Percentiles rank a stretch among this genome's conserved stretches.
Conservation (phyloP, 106 monocot genomes). For the Triglochin maritima region DNA sequence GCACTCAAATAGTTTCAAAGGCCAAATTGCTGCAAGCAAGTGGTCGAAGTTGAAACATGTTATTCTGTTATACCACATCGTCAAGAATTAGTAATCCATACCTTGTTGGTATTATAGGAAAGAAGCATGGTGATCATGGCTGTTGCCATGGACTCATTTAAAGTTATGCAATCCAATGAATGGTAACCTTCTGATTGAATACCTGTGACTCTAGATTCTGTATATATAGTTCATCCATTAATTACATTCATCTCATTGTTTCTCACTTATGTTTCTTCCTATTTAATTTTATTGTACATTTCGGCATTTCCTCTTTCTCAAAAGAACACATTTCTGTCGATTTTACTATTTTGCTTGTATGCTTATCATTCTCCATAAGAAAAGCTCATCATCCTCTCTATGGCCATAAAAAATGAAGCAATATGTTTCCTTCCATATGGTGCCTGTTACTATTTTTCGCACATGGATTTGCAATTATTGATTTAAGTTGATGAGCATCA, state of each 20-base stretch:
- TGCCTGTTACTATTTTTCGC: too few species aligned
- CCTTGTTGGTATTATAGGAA: conserved; percentile 1
- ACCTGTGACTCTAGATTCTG: background rate
- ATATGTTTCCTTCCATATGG: too few species aligned
- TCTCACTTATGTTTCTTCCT: background rate
- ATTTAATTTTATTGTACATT: background rate
- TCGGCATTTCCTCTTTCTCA: background rate
- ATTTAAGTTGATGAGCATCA: too few species aligned
- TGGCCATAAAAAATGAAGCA: too few species aligned
- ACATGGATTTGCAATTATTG: too few species aligned
- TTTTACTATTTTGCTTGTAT: background rate
- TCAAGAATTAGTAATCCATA: background rate
- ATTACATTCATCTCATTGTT: background rate
- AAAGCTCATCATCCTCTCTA: too few species aligned
- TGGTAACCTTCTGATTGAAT: background rate
- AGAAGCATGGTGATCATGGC: conserved; percentile 2
- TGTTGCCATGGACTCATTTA: conserved; percentile 1
- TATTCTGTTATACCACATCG: background rate
- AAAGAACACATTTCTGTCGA: too few species aligned
- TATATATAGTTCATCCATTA: background rate
- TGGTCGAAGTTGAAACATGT: too few species aligned
- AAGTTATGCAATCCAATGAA: background rate
- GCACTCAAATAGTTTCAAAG: too few species aligned
- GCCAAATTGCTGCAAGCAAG: too few species aligned
- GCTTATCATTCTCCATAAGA: background rate